Base-by-base conservation (phyloP, 2,329 filamentous ascomycete species). In the Aspergillus hortae region DNA sequence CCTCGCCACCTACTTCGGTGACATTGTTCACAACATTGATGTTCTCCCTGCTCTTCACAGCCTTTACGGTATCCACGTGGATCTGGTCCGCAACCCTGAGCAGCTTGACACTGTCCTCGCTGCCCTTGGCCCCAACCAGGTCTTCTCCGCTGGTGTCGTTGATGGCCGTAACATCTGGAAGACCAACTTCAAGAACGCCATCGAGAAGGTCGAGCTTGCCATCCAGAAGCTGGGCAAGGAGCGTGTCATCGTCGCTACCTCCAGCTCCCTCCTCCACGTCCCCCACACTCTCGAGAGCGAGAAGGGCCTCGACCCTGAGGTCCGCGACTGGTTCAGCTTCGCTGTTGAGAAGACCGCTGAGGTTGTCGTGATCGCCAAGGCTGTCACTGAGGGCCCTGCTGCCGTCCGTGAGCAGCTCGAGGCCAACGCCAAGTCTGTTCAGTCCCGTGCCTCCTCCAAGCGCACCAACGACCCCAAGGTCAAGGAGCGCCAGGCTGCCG, bases 111-210 rank as follows among this genome's bases (percentile, higher is more conserved):
- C 87, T 61, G 90, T 99, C 67, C 75, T 90, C 64, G 81, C 80
- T 69, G 87, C 91, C 68, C 85, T 99, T 61, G 91, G 90, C 73
- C 77, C 90, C 73, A 90, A 91, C 74, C 95, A 96, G 73, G 77
- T 91, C 64, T 87, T 99, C 62, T 99, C 94, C 62, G 88, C 86
- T 61, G 94, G 94, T 90, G 89, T 99, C 66, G 94, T 99, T 63
- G 92, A 99, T 68, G 94, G 94, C 68, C 91, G 94, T 70, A 99
- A 99, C 85, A 97, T 99, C 83, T 99, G 94, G 94, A 99, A 99
- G 89, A 96, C 91, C 79, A 95, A 97, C 87, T 88, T 96, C 80
- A 89, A 95, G 85, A 85, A 85, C 67, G 91, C 94, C 69, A 95
- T 99, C 61, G 92, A 94, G 81, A 84, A 80, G 60, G 88, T 94